Evolutionary conservation across 345 rosid species (phyloP).

Genomic region (Combretum micranthum): DNA sequence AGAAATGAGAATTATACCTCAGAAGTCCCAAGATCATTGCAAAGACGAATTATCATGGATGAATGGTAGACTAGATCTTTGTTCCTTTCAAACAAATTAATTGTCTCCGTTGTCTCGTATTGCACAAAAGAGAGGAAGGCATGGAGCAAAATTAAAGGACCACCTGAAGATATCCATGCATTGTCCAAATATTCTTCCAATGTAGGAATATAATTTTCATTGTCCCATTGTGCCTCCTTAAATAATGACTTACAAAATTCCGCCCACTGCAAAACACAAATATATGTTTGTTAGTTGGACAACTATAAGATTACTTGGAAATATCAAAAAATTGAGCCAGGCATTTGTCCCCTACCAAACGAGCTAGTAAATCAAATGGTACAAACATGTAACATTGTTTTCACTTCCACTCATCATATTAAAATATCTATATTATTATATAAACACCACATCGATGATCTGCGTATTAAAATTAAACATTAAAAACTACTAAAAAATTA

Average conservation of each 20-base stretch:
- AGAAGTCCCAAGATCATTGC: constrained; percentile 44
- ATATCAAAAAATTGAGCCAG: neutral
- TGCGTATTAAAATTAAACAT: too few relatives aligned
- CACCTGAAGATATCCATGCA: constrained; percentile 39
- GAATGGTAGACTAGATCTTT: constrained; percentile 24
- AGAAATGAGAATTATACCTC: constrained; percentile 14
- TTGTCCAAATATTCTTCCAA: constrained; percentile 35
- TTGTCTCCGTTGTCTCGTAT: constrained; percentile 2
- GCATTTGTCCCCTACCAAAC: too few relatives aligned
- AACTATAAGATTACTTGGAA: neutral
- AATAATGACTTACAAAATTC: constrained; percentile 39
- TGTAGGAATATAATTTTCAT: constrained; percentile 23
- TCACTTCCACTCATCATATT: too few relatives aligned
- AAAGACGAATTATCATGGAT: constrained; percentile 34
- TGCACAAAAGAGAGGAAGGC: constrained; percentile 8
- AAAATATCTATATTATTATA: too few relatives aligned
- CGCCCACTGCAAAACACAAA: constrained; percentile 32
- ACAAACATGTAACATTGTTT: too few relatives aligned
- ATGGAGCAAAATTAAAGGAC: constrained; percentile 9
- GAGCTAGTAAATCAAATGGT: too few relatives aligned
- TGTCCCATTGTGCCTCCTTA: constrained; percentile 45
- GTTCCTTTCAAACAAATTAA: constrained; percentile 3
- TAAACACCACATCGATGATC: too few relatives aligned
- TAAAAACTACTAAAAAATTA: too few relatives aligned
- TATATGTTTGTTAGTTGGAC: neutral